Percentiles rank a stretch among this genome's conserved stretches.
These are phyloP conservation scores for Alternaria gansuensis DNA, from an alignment of 2,329 filamentous ascomycete species.

Conservation along the genomic window DNA sequence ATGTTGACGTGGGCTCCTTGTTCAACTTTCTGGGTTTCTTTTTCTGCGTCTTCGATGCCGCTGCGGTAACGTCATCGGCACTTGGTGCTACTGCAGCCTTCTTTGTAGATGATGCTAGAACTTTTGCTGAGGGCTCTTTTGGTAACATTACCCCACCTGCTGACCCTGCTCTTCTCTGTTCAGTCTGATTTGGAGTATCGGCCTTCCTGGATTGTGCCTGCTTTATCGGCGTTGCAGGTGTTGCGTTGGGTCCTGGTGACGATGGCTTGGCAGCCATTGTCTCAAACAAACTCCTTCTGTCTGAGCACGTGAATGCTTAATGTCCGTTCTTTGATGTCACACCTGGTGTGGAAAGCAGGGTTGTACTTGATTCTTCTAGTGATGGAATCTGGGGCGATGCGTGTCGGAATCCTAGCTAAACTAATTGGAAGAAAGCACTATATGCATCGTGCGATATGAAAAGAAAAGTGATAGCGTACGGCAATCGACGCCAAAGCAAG, in stretches of 20 bases:
- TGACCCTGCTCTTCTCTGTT: constrained; percentile 39
- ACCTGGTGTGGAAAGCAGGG: background rate
- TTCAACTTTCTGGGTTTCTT: constrained; percentile 48
- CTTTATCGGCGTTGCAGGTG: constrained; percentile 29
- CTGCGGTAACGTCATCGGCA: constrained; percentile 14
- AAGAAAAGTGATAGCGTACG: constrained; percentile 10
- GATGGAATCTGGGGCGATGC: background rate
- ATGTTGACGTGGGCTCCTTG: constrained; percentile 35
- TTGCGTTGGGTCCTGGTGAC: constrained; percentile 37
- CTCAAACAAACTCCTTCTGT: background rate
- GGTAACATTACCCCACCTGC: constrained; percentile 41
- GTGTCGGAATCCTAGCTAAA: background rate
- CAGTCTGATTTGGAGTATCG: constrained; percentile 11
- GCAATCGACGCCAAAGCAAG: constrained; percentile 34
- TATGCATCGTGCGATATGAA: constrained; percentile 1
- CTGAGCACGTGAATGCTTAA: background rate
- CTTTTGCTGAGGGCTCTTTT: constrained; percentile 20
- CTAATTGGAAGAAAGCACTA: background rate
- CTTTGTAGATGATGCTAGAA: constrained; percentile 11
- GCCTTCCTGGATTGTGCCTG: constrained; percentile 39
- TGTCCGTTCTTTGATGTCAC: background rate
- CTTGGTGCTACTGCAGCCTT: constrained; percentile 13
- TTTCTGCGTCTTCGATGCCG: constrained; percentile 8
- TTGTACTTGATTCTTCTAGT: background rate
- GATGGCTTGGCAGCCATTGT: constrained; percentile 41